Conservation (phyloP, 768 basidiomycete genomes). For the Russula sp. region DNA sequence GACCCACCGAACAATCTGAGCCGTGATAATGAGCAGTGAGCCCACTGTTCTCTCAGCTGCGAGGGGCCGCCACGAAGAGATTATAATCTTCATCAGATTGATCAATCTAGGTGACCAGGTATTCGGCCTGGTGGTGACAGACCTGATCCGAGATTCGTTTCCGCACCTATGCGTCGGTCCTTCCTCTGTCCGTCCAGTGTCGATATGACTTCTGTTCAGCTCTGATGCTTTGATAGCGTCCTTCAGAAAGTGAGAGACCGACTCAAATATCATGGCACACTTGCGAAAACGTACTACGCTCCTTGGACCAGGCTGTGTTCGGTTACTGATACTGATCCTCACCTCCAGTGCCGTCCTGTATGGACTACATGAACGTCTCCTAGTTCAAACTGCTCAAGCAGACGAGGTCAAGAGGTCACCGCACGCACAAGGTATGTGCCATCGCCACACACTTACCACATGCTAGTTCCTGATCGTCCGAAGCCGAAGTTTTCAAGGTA, state of each 20-base stretch:
- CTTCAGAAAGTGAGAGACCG: conserved; percentile 15
- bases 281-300: conserved; percentile 3
- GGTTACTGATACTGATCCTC: neutral
- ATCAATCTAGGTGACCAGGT: conserved; percentile 16
- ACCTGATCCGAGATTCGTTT: conserved; percentile 8
- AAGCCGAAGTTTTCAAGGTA: conserved; percentile 19
- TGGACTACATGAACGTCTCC: conserved; percentile 4
- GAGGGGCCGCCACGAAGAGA: neutral
- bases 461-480: neutral
- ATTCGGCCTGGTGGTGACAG: conserved; percentile 6
- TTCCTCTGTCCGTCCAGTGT: conserved; percentile 5
- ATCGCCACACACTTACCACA: neutral
- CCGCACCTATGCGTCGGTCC: conserved; percentile 11
- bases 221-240: neutral
- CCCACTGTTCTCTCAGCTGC: neutral
- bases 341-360: conserved; percentile 10
- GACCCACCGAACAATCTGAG: conserved; percentile 3
- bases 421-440: conserved; percentile 9
- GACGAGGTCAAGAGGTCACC: conserved; percentile 6
- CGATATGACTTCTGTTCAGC: neutral
- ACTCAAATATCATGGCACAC: conserved; percentile 7
- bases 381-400: conserved; percentile 6
- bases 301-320: neutral
- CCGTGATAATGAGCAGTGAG: conserved; percentile 13
- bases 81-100: neutral